Base-by-base conservation (phyloP, 495 filamentous ascomycete species). In the Aspergillus carlsbadensis region DNA sequence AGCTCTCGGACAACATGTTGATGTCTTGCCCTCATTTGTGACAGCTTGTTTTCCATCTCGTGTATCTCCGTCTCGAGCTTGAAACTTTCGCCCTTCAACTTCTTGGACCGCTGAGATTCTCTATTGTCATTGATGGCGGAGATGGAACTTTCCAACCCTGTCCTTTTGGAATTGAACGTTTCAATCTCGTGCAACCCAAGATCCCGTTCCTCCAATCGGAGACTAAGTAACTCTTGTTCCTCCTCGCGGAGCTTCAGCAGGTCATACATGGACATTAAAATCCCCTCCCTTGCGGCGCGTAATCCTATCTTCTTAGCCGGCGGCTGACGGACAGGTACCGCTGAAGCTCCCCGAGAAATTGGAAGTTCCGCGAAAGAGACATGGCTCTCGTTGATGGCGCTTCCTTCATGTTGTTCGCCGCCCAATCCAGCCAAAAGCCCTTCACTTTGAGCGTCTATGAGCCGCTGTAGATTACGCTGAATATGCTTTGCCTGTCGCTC, bases 381-480 rank as follows among this genome's bases (percentile, higher is more conserved):
- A 46, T 67, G 73, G 58, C 77, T 83, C 40, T 76, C 78, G 48
- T 73, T 72, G 20, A 83, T 78, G 2, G 70, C 64, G 8, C 67
- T 56, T 55, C 77, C 74, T 33, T 74, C 65, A 49, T 65, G 20
- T 57, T 61, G 58, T 20, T 70, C 63, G 13, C 55, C 65, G 35
- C 64, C 63, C 1, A 84, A 70, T 10, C 83, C 83, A 51, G 79
- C 72, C 3, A 86, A 67, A 35, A 96, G 77, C 22, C 90, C 90
- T 35, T 86, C 81, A 42, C 87, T 86, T 71, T 98, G 93, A 0
- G 89, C 88, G 72, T 98, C 92, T 24, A 98, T 81, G 5, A 96
- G 72, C 22, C 74, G 65, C 68, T 98, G 93, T 5, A 98, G 78
- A 43, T 92, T 85, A 34, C 77, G 77, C 57, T 96, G 86, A 15